These are phyloP conservation scores for Pseudogymnoascus sp. DNA, from an alignment of 2,329 filamentous ascomycete species.

Conservation along the genomic window DNA sequence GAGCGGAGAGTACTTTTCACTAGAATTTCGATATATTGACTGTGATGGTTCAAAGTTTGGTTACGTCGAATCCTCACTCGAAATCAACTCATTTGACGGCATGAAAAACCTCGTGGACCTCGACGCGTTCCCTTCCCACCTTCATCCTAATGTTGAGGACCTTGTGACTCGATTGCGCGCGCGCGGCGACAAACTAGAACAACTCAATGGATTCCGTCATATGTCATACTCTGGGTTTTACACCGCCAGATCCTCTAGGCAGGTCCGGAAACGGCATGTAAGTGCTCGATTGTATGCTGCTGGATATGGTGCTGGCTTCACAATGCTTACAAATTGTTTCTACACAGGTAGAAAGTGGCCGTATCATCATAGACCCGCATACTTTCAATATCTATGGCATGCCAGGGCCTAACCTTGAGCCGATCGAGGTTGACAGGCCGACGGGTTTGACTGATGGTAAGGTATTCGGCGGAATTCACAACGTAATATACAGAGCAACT, in stretches of 20 bases:
- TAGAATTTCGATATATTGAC: constrained; percentile 15
- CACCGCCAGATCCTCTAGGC: constrained; percentile 14
- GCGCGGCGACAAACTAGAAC: constrained; percentile 11
- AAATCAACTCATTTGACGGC: constrained; percentile 13
- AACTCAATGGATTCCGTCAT: constrained; percentile 15
- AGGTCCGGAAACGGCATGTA: constrained; percentile 15
- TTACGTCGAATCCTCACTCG: constrained; percentile 13
- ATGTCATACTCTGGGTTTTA: constrained; percentile 18
- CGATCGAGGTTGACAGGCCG: background rate
- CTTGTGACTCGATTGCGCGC: constrained; percentile 11
- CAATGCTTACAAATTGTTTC: constrained; percentile 5
- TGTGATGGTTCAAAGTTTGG: constrained; percentile 15
- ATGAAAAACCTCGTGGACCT: constrained; percentile 13
- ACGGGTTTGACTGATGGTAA: background rate
- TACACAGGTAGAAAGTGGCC: constrained; percentile 14
- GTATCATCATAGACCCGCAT: constrained; percentile 17
- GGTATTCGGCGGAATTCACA: constrained; percentile 1
- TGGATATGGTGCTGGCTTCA: no score
- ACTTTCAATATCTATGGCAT: constrained; percentile 14
- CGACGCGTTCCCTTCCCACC: constrained; percentile 14
- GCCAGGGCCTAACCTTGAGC: constrained; percentile 12
- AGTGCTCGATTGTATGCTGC: background rate
- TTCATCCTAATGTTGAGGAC: constrained; percentile 12
- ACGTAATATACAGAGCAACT: constrained; percentile 15
- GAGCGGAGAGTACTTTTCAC: constrained; percentile 14